Evolutionary conservation across 2,329 filamentous ascomycete species (phyloP), one percentile per base, ranked within the genome.

Genomic region (Monosporascus ibericus): DNA sequence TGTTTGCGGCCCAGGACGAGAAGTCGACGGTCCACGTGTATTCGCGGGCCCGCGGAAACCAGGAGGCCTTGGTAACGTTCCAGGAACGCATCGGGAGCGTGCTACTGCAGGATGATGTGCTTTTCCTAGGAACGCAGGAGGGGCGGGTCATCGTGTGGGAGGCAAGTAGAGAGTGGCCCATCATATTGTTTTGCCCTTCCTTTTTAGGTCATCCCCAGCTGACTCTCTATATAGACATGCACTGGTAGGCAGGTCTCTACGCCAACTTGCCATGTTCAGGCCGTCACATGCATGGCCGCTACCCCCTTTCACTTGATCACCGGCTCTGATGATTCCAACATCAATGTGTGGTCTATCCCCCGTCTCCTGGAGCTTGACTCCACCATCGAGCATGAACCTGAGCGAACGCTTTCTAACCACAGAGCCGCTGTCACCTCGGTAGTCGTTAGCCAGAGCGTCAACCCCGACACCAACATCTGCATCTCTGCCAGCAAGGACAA

Each of bases 1-100:
- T 97, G 47, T 99, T 96, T 68, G 87, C 92, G 4, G 92, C 90
- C 4, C 94, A 99, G 69, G 80, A 87, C 48, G 91, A 92, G 58
- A 97, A 96, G 70, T 90, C 91, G 0, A 88, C 95, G 42, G 81
- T 99, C 1, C 90, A 97, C 71, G 90, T 99, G 51, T 99, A 97
- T 72, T 92, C 82, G 53, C 81, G 91, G 51, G 79, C 85, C 53
- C 88, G 88, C 57, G 88, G 88, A 27, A 94, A 88, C 62, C 91
- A 96, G 66, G 92, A 97, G 72, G 88, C 90, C 6, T 81, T 90
- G 18, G 84, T 97, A 20, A 87, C 92, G 1, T 95, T 99, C 63
- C 85, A 88, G 0, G 92, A 97, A 70, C 82, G 85, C 62, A 90
- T 99, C 64, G 85, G 84, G 58, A 91, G 88, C 70, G 73, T 95